Evolutionary conservation across 2,329 filamentous ascomycete species (phyloP).

Genomic region (Arthrobotrys megalospora): DNA sequence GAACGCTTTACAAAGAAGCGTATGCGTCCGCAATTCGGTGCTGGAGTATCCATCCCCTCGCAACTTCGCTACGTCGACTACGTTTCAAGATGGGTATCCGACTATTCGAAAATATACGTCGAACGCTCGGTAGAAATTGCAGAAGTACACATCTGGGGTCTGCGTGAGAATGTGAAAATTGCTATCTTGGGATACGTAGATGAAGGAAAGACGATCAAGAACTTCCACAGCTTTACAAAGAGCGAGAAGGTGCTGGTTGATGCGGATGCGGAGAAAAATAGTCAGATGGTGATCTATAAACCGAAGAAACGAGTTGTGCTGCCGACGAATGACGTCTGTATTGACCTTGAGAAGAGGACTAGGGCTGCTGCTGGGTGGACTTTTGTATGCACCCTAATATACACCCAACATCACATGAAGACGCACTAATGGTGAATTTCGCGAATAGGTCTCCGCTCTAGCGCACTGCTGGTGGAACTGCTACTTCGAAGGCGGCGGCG

Average conservation of each 20-base stretch:
- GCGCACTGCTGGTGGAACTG: conserved; percentile 98
- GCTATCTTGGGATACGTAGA: conserved; percentile 87
- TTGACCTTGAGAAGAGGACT: conserved; percentile 89
- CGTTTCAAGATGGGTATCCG: conserved; percentile 73
- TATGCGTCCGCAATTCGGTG: conserved; percentile 90
- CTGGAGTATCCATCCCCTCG: conserved; percentile 92
- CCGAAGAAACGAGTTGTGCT: conserved; percentile 79
- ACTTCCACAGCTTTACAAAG: conserved; percentile 83
- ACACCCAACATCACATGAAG: neutral
- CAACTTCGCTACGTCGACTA: conserved; percentile 91
- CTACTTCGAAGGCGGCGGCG: conserved; percentile 87
- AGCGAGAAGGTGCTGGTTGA: conserved; percentile 80
- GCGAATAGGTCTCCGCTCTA: conserved; percentile 75
- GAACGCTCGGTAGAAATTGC: conserved; percentile 87
- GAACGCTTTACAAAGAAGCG: conserved; percentile 82
- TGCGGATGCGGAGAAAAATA: conserved; percentile 65
- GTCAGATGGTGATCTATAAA: conserved; percentile 81
- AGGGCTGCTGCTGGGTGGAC: conserved; percentile 83
- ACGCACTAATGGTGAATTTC: neutral
- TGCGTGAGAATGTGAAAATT: conserved; percentile 89
- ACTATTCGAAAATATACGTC: conserved; percentile 81
- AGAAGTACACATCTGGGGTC: conserved; percentile 90
- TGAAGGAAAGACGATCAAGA: conserved; percentile 85
- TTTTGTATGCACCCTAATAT: conserved; percentile 74
- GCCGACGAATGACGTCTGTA: conserved; percentile 87